These are phyloP conservation scores for Limonium bicolor DNA, from an alignment of 148 eudicot genomes.

Conservation along the genomic window DNA sequence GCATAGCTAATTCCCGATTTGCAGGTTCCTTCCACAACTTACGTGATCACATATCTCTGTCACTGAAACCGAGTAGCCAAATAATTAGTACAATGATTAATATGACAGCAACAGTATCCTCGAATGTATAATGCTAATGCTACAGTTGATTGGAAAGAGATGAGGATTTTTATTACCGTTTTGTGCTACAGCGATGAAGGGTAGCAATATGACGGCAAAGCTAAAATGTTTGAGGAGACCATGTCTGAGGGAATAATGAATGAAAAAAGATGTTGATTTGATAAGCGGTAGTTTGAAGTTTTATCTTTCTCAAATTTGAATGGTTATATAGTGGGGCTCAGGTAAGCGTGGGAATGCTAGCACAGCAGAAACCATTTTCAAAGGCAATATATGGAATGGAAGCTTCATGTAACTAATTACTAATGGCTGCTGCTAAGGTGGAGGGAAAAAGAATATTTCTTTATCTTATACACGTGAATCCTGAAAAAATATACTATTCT, in stretches of 20 bases:
- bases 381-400: constrained; percentile 1
- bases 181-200: not conserved
- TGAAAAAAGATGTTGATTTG: not conserved
- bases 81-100: not conserved
- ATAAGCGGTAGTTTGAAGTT: not conserved
- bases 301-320: not conserved
- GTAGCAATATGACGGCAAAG: not conserved
- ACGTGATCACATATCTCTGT: constrained; percentile 3
- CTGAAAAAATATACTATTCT: too few relatives aligned
- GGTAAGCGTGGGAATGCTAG: too few relatives aligned
- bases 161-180: not conserved
- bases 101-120: not conserved
- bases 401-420: constrained; percentile 2
- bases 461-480: too few relatives aligned
- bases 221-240: not conserved
- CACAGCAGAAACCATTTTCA: not conserved
- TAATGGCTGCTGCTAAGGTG: too few relatives aligned
- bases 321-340: not conserved
- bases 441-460: too few relatives aligned
- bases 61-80: not conserved
- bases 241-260: not conserved
- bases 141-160: too few relatives aligned
- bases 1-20: not conserved
- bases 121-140: too few relatives aligned
- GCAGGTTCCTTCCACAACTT: constrained; percentile 4